These are phyloP conservation scores for Penicillium sp. DNA, from an alignment of 2,329 filamentous ascomycete species.

Conservation along the genomic window DNA sequence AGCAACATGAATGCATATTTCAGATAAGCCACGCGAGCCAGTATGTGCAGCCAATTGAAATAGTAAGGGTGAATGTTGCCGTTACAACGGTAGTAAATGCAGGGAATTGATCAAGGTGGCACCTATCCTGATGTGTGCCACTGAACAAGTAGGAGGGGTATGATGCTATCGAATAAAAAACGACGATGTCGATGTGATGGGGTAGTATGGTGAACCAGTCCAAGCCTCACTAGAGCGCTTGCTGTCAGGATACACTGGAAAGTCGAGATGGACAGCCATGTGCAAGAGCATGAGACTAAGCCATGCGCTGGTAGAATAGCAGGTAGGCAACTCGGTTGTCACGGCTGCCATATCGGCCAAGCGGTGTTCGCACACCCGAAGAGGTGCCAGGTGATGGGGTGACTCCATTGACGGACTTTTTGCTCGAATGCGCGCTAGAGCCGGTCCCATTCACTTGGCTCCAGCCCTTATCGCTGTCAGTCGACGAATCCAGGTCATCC, in stretches of 20 bases:
- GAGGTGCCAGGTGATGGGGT: slow-evolving; percentile 47
- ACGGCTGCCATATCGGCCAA: slow-evolving; percentile 57
- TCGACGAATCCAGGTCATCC: slow-evolving; percentile 58
- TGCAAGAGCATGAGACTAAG: slow-evolving; percentile 16
- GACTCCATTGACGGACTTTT: slow-evolving; percentile 72
- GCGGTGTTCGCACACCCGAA: slow-evolving; percentile 54
- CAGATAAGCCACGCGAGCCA: slow-evolving; percentile 6
- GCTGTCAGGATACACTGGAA: background rate
- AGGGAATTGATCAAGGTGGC: slow-evolving; percentile 5
- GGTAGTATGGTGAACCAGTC: too few species aligned
- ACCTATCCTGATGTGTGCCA: slow-evolving; percentile 3
- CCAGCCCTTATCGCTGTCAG: slow-evolving; percentile 62
- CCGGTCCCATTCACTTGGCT: slow-evolving; percentile 69
- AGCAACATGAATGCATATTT: background rate
- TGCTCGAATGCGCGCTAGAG: slow-evolving; percentile 45
- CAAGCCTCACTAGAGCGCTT: too few species aligned
- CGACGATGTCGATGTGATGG: slow-evolving; percentile 7
- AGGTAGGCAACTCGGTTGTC: slow-evolving; percentile 98
- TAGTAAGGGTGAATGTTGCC: background rate
- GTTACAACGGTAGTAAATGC: slow-evolving; percentile 7
- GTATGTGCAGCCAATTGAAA: too few species aligned
- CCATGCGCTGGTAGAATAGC: slow-evolving; percentile 81
- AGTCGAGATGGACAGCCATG: background rate
- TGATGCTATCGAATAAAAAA: slow-evolving; percentile 10
- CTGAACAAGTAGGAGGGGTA: slow-evolving; percentile 4